A percentile compares a stretch with the other conserved stretches of the same genome.
These are phyloP conservation scores for Cryptosporidium parvum DNA, from an alignment of 169 alveolate species.

Conservation along the genomic window DNA sequence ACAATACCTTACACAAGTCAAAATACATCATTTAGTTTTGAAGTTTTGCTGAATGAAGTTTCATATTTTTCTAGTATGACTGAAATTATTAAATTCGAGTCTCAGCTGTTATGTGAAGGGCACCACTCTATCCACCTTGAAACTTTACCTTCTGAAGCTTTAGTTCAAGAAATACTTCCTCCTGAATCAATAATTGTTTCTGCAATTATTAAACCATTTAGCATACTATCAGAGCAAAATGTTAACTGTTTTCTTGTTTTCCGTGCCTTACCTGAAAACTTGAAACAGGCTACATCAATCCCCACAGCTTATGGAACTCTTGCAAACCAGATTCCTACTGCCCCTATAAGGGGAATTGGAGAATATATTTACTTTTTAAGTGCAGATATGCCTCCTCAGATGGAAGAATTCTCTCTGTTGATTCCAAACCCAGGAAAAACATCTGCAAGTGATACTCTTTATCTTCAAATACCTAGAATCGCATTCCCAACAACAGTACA, in stretches of 20 bases:
- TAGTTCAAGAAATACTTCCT: slow-evolving; percentile 39
- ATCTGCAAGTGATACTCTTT: slow-evolving; percentile 54
- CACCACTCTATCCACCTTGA: slow-evolving; percentile 34
- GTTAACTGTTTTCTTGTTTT: slow-evolving; percentile 53
- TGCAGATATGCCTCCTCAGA: slow-evolving; percentile 72
- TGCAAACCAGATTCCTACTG: slow-evolving; percentile 60
- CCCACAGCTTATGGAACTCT: slow-evolving; percentile 47
- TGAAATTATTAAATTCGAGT: slow-evolving; percentile 14
- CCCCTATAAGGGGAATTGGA: slow-evolving; percentile 59
- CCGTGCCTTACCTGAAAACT: slow-evolving; percentile 34
- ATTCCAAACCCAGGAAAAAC: slow-evolving; percentile 58
- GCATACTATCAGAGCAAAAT: slow-evolving; percentile 28
- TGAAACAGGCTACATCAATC: neutral
- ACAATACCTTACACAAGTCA: slow-evolving; percentile 27
- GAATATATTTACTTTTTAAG: slow-evolving; percentile 34
- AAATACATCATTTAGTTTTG: slow-evolving; percentile 51
- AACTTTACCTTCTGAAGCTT: slow-evolving; percentile 23
- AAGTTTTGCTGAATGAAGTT: slow-evolving; percentile 28
- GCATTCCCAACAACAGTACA: slow-evolving; percentile 68
- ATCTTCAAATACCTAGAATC: slow-evolving; percentile 19
- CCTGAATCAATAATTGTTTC: slow-evolving; percentile 53
- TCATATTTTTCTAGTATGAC: neutral
- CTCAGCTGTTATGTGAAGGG: slow-evolving; percentile 46
- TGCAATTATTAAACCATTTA: slow-evolving; percentile 60
- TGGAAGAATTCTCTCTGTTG: slow-evolving; percentile 27